Conservation (phyloP, 1,284 basidiomycete species). For the Irpex sp. region DNA sequence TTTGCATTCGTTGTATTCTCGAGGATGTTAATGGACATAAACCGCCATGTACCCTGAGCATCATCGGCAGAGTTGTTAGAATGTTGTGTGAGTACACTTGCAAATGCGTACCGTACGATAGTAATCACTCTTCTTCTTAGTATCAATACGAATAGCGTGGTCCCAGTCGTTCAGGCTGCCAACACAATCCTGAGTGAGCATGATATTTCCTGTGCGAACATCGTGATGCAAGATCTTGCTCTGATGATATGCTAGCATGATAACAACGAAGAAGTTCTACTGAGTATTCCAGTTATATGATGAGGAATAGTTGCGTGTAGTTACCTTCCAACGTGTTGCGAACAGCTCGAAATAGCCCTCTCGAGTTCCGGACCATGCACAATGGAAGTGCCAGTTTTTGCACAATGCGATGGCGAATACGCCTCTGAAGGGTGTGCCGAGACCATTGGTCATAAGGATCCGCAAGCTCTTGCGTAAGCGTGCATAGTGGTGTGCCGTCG, state of each 20-base stretch:
- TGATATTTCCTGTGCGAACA: conserved; percentile 13
- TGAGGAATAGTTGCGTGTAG: not conserved
- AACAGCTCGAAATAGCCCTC: conserved; percentile 6
- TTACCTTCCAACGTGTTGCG: not conserved
- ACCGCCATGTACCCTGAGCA: not conserved
- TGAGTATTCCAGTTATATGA: not conserved
- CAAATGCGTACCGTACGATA: not conserved
- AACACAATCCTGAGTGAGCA: conserved; percentile 3
- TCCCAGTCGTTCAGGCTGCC: conserved; percentile 15
- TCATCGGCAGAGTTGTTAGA: too few species aligned
- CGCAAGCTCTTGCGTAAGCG: conserved; percentile 1
- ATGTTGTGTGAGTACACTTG: too few species aligned
- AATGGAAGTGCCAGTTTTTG: conserved; percentile 9
- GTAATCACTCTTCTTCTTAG: too few species aligned
- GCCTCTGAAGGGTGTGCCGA: not conserved
- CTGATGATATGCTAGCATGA: not conserved
- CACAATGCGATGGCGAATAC: conserved; percentile 12
- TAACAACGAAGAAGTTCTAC: not conserved
- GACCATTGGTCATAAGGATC: not conserved
- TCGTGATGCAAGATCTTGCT: conserved; percentile 9
- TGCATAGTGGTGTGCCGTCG: not conserved
- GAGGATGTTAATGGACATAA: not conserved
- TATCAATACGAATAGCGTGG: not conserved
- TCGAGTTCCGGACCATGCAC: conserved; percentile 2
- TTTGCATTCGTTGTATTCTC: not conserved